Base-by-base conservation (phyloP, 2,329 filamentous ascomycete species). In the Elsinoe ampelina region DNA sequence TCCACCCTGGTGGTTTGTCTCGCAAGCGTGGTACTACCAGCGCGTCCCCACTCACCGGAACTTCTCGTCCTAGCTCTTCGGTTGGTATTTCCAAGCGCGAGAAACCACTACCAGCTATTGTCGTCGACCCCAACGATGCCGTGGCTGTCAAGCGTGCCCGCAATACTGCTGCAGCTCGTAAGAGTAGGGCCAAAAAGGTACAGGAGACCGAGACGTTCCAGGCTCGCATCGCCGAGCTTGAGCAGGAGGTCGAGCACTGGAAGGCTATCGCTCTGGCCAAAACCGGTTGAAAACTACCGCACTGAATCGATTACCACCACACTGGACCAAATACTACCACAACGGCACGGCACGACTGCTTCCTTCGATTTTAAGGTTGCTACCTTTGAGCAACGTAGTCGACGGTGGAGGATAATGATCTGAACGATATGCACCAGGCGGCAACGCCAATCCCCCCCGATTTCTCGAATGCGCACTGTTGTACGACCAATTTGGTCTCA, bases 151-250 rank as follows among this genome's bases (percentile, higher is more conserved):
- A 96, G 83, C 87, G 92, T 70, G 91, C 90, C 52, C 86, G 90
- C 63, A 97, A 96, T 71, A 95, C 90, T 7, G 81, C 95, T 70
- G 92, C 92, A 15, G 92, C 92, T 65, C 89, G 92, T 63, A 95
- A 95, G 75, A 95, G 90, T 59, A 85, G 92, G 54, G 85, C 89
- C 67, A 85, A 89, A 63, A 95, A 95, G 76, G 83, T 88, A 58
- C 79, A 86, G 68, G 81, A 85, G 63, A 78, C 92, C 60, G 84
- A 87, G 57, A 81, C 84, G 58, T 77, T 95, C 45, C 87, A 95
- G 75, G 79, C 80, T 38, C 78, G 81, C 65, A 90, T 95, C 65
- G 70, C 71, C 60, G 72, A 72, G 61, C 72, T 73, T 63, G 70
- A 74, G 65, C 69, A 63, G 41, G 68, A 72, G 63, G 67, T 72